phyloP scores from a whole-genome alignment of 2,329 filamentous ascomycete species.

The Aspergillus tanneri region DNA sequence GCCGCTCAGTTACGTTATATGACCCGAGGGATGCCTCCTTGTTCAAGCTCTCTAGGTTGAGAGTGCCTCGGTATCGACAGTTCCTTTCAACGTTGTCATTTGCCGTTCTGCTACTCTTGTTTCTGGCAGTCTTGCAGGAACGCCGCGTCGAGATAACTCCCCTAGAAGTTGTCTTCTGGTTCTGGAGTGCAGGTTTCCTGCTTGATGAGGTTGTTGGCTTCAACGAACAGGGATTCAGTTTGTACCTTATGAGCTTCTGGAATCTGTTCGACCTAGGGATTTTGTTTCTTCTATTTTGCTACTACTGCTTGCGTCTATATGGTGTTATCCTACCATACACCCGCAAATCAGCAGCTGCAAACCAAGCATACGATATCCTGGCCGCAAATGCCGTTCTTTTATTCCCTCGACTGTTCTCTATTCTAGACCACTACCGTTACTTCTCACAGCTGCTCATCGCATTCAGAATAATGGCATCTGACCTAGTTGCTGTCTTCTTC shows the following conservation, averaged over 20 bases:
- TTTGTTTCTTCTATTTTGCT: slow-evolving; percentile 76
- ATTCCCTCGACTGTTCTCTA: slow-evolving; percentile 85
- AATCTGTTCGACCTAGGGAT: slow-evolving; percentile 94
- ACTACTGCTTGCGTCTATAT: slow-evolving; percentile 86
- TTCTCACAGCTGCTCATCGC: slow-evolving; percentile 93
- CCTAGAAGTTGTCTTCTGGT: slow-evolving; percentile 89
- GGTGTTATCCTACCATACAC: slow-evolving; percentile 79
- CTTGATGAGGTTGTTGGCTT: slow-evolving; percentile 93
- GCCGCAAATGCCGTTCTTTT: slow-evolving; percentile 87
- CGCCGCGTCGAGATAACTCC: slow-evolving; percentile 77
- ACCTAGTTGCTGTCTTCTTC: slow-evolving; percentile 79
- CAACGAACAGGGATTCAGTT: slow-evolving; percentile 91
- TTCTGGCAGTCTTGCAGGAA: slow-evolving; percentile 75
- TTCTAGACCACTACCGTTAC: slow-evolving; percentile 92
- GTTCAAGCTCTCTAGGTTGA: slow-evolving; percentile 85
- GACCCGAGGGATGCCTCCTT: slow-evolving; percentile 85
- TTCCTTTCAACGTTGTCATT: slow-evolving; percentile 87
- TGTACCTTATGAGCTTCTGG: slow-evolving; percentile 98
- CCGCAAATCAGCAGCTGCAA: slow-evolving; percentile 66
- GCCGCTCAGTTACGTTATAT: slow-evolving; percentile 81
- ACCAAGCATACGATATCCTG: slow-evolving; percentile 89
- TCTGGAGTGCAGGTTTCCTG: slow-evolving; percentile 97
- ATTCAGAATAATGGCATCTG: slow-evolving; percentile 89
- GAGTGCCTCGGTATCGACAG: slow-evolving; percentile 88
- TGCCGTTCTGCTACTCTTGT: slow-evolving; percentile 78